These are phyloP conservation scores for Leishmania tarentolae DNA, from an alignment of 208 protist genomes.

Conservation along the genomic window DNA sequence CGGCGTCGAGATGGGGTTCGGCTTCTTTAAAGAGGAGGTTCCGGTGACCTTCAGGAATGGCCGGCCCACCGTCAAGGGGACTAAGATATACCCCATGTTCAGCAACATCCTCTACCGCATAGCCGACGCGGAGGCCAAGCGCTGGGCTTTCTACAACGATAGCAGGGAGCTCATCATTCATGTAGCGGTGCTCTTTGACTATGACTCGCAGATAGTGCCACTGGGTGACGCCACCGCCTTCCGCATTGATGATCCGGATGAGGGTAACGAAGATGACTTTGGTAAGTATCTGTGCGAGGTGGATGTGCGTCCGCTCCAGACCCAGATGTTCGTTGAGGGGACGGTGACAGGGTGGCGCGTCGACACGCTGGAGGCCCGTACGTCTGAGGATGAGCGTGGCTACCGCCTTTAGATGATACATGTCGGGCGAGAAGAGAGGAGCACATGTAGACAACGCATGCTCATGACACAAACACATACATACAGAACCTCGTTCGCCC, in stretches of 20 bases:
- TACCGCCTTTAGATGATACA: slow-evolving; percentile 55
- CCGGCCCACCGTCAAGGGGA: slow-evolving; percentile 56
- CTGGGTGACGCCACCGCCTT: slow-evolving; percentile 69
- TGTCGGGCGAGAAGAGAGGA: background rate
- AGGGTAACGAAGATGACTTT: slow-evolving; percentile 74
- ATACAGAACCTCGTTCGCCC: background rate
- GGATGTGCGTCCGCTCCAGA: slow-evolving; percentile 65
- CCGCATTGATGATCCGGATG: slow-evolving; percentile 77
- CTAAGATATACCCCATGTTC: slow-evolving; percentile 68
- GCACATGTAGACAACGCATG: background rate
- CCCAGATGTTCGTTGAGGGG: slow-evolving; percentile 78
- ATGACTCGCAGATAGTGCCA: slow-evolving; percentile 78
- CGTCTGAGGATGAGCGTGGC: slow-evolving; percentile 46
- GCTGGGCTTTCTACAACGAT: slow-evolving; percentile 88
- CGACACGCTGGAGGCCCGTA: slow-evolving; percentile 81
- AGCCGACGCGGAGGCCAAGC: slow-evolving; percentile 45
- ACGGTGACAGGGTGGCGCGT: slow-evolving; percentile 73
- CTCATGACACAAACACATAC: background rate
- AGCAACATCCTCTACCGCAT: slow-evolving; percentile 74
- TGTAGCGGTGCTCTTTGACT: slow-evolving; percentile 84
- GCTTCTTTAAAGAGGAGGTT: slow-evolving; percentile 23
- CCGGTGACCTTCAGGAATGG: slow-evolving; percentile 56
- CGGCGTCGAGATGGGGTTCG: slow-evolving; percentile 34
- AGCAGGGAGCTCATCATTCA: slow-evolving; percentile 68
- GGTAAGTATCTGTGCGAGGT: slow-evolving; percentile 83